Evolutionary conservation across 495 filamentous ascomycete genomes (phyloP), one percentile per base, ranked within the genome.

Genomic region (Tuber umbilicatum): DNA sequence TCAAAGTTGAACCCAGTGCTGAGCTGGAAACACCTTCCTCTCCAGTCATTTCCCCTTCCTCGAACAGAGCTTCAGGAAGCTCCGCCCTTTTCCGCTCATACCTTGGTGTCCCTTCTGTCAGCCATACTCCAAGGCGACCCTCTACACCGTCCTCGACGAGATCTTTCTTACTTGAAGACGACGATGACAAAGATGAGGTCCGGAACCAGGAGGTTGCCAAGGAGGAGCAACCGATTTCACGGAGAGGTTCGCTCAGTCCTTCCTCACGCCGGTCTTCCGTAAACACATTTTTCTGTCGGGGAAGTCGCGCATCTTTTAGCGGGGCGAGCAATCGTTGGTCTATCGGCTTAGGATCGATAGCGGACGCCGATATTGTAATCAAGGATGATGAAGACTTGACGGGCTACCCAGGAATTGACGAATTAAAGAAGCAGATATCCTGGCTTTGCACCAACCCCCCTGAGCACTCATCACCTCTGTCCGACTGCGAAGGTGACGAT

Each of bases 231-330:
- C 71, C 73, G 12, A 64, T 37, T 5, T 76, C 75, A 40, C 73
- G 73, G 55, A 70, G 39, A 70, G 42, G 73, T 40, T 75, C 74
- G 23, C 41, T 77, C 38, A 42, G 72, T 37, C 75, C 79, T 37
- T 55, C 71, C 21, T 81, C 79, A 37, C 79, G 79, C 17, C 76
- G 76, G 50, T 81, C 79, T 60, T 81, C 79, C 23, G 40, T 76
- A n/a, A 69, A 72, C 12, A 80, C 78, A 12, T 81, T 81, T 42
- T 81, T 81, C 78, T 81, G 79, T 42, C 73, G 75, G 23, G 79
- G 79, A 19, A 75, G 64, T 45, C 75, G 55, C 7, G 45, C 43
- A n/a, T 81, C 79, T 21, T 55, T 73, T 45, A 69, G 70, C 35
- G 72, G 74, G 39, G n/a, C 35, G 31, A 50, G 68, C 69, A 64